phyloP scores from a whole-genome alignment of 2,329 filamentous ascomycete species.

The Aspergillus unguis region DNA sequence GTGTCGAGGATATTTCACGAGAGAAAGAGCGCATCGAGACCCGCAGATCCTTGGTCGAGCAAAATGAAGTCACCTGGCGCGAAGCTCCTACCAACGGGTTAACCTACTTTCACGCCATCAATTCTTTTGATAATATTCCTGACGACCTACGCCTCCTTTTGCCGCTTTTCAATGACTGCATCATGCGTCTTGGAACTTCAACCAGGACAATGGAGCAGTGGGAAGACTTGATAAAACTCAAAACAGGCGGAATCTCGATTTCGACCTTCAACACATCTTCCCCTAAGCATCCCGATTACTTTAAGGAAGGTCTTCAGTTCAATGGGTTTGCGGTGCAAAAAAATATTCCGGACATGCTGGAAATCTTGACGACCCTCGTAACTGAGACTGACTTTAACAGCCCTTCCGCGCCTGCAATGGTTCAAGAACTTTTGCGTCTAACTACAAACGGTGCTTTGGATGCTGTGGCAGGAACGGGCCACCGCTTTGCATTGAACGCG shows the following conservation, averaged over 20 bases:
- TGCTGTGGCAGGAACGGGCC: constrained; percentile 84
- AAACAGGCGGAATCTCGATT: constrained; percentile 85
- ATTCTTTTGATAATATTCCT: constrained; percentile 72
- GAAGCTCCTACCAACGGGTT: constrained; percentile 92
- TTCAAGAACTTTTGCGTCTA: constrained; percentile 80
- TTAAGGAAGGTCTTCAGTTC: constrained; percentile 78
- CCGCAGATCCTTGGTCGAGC: constrained; percentile 54
- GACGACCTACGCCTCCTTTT: constrained; percentile 80
- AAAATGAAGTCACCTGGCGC: constrained; percentile 77
- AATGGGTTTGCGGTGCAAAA: constrained; percentile 84
- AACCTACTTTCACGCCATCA: constrained; percentile 91
- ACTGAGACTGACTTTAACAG: constrained; percentile 87
- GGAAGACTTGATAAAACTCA: constrained; percentile 92
- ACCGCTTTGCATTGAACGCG: constrained; percentile 78
- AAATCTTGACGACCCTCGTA: constrained; percentile 75
- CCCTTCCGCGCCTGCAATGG: constrained; percentile 73
- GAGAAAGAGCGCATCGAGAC: constrained; percentile 71
- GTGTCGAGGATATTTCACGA: constrained; percentile 84
- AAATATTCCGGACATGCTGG: constrained; percentile 88
- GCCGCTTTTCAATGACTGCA: constrained; percentile 84
- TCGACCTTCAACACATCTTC: constrained; percentile 80
- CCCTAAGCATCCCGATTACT: constrained; percentile 66
- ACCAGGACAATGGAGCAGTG: constrained; percentile 88
- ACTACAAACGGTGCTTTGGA: constrained; percentile 88
- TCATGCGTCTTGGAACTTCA: constrained; percentile 90